phyloP scores from a whole-genome alignment of 768 basidiomycete species.

The Trametes gibbosa region DNA sequence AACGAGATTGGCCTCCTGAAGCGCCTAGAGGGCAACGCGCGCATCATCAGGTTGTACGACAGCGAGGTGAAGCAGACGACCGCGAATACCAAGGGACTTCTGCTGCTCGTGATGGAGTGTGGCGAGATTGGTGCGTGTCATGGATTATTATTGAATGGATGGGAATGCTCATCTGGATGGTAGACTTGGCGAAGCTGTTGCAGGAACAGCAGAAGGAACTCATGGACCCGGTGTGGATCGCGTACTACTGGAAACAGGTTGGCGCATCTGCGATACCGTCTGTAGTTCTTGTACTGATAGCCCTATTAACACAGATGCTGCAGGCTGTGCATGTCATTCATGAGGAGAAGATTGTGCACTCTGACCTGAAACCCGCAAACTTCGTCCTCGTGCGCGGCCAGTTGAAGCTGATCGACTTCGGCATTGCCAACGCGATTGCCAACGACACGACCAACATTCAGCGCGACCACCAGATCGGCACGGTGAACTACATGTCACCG shows the following conservation, averaged over 20 bases:
- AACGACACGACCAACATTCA: constrained; percentile 99
- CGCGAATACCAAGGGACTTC: constrained; percentile 66
- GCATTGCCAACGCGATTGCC: constrained; percentile 98
- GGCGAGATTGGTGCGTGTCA: constrained; percentile 67
- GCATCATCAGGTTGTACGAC: constrained; percentile 90
- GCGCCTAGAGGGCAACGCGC: constrained; percentile 88
- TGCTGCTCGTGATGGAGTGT: constrained; percentile 94
- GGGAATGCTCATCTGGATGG: not conserved
- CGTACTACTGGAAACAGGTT: constrained; percentile 97
- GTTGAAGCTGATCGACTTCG: constrained; percentile 97
- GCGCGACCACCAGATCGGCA: constrained; percentile 94
- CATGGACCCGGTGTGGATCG: constrained; percentile 90
- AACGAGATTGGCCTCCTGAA: constrained; percentile 94
- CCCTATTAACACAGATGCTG: constrained; percentile 68
- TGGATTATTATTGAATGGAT: not conserved
- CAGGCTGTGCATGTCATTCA: constrained; percentile 98
- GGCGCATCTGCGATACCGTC: constrained; percentile 19
- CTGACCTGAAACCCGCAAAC: constrained; percentile 97
- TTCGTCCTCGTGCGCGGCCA: constrained; percentile 95
- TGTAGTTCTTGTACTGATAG: not conserved
- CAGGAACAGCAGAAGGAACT: constrained; percentile 82
- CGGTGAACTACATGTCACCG: constrained; percentile 98
- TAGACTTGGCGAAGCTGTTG: constrained; percentile 79
- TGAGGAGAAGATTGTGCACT: constrained; percentile 98
- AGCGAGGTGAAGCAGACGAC: constrained; percentile 79